Base-by-base conservation (phyloP, 768 basidiomycete genomes). In the Royoungia palumana region DNA sequence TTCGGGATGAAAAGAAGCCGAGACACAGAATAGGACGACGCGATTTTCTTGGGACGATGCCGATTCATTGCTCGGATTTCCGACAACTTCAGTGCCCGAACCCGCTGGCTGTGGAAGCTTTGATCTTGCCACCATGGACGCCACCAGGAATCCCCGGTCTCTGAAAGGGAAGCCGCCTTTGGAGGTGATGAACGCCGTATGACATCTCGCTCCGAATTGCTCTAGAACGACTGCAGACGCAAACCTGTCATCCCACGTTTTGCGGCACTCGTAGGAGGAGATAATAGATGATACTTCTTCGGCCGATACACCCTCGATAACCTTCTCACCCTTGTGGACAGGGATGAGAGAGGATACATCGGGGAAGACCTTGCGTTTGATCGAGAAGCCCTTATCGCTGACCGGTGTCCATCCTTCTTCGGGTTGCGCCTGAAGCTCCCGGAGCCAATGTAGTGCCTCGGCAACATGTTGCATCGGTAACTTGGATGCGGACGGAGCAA, bases 251-350 rank as follows among this genome's bases (percentile, higher is more conserved):
- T 96, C 94, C 94, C 94, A 96, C 22, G 78, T 76, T 64, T 81
- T 84, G 51, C 90, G 78, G 49, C 84, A 86, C 42, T 83, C 79
- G 35, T 79, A 77, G 52, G 84, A 85, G 8, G 76, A 76, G 16
- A 96, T 75, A 19, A 89, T 77, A 1, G 84, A 75, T 0, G 82
- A 84, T 30, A 97, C 74, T 64, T 99, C 95, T 61, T 96, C 94
- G 1, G 94, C 94, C 1, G 92, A 89, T 11, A 94, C 80, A 4
- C 94, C 93, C 63, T 97, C 89, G 42, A 98, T 85, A 51, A 97
- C 91, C 68, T 90, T 89, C 62, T 87, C 83, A 0, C 89, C 93
- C 57, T 84, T 86, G 66, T 92, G 86, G 4, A 98, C 82, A 0
- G 92, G 91, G 27, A 94, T 81, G 44, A 80, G 72, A 1, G 86